Base-by-base conservation (phyloP, 805 yeast genomes). In the Ogataea henricii region DNA sequence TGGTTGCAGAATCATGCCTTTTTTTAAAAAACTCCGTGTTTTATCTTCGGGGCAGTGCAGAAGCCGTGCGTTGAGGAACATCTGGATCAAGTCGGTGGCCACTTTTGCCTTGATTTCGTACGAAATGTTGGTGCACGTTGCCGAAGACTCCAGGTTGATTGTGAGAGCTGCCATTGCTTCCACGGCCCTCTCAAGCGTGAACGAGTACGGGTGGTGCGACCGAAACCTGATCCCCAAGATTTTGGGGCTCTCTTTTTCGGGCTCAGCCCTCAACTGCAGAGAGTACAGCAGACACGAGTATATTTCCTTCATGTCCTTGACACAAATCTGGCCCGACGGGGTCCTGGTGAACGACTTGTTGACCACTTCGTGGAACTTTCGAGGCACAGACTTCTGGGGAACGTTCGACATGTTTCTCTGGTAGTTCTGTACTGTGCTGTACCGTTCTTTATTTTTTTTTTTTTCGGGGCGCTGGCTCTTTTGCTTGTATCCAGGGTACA, bases 41-140 rank as follows among this genome's bases (percentile, higher is more conserved):
- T 92, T 70, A 52, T 86, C 90, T 2, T 79, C 78, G 0, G 96
- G 96, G 12, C 80, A 78, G 61, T 89, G 96, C 8, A 89, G 55
- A 1, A 89, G 65, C 52, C 80, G 82, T 0, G 88, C 85, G 2
- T 70, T 69, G 72, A 78, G 81, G 58, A 84, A 86, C 21, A 69
- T 64, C 27, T 67, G 67, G 3, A 87, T 46, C 12, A 85, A 61
- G 1, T 70, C 68, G 4, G 56, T 42, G 0, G 84, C 87, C 40
- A 81, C 61, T 4, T 74, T 78, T 3, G 48, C 45, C 45, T 74
- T 78, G 26, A 86, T 78, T 4, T 71, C 64, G 56, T 83, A 85
- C 0, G 81, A 72, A 2, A 84, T 73, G 3, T 76, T 72, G 6
- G 85, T 78, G 10, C 77, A 73, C 0, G 87, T 78, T 9, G 72